These are phyloP conservation scores for Centella asiatica DNA, from an alignment of 129 eudicot genomes.

Conservation along the genomic window DNA sequence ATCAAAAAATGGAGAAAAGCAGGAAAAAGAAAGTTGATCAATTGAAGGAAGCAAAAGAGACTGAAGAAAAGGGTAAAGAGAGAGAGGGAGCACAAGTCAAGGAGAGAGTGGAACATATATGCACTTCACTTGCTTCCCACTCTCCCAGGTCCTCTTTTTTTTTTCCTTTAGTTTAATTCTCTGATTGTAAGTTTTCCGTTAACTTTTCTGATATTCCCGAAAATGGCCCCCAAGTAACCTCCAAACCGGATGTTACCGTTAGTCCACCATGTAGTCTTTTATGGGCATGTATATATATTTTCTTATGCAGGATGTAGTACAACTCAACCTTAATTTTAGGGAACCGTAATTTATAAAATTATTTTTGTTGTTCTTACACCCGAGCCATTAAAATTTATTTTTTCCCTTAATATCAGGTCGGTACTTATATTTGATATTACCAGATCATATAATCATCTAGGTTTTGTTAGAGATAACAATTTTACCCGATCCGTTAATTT, in stretches of 20 bases:
- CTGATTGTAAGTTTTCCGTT: slow-evolving; percentile 54
- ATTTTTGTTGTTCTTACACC: background rate
- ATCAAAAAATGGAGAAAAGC: slow-evolving; percentile 27
- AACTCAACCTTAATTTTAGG: background rate
- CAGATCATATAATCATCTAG: too few species aligned
- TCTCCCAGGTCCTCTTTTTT: slow-evolving; percentile 8
- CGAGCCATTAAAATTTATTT: too few species aligned
- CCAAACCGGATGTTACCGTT: slow-evolving; percentile 94
- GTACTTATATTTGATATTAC: too few species aligned
- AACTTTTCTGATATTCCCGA: slow-evolving; percentile 32
- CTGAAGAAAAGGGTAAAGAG: slow-evolving; percentile 13
- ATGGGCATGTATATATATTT: background rate
- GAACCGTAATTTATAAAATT: background rate
- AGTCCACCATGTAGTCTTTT: slow-evolving; percentile 21
- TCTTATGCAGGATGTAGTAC: slow-evolving; percentile 2
- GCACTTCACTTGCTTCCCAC: slow-evolving; percentile 32
- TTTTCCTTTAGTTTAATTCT: slow-evolving; percentile 1
- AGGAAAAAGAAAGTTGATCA: slow-evolving; percentile 39
- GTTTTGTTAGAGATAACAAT: too few species aligned
- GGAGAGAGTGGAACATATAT: slow-evolving; percentile 7
- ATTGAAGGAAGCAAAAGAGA: too few species aligned
- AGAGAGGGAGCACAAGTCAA: slow-evolving; percentile 19
- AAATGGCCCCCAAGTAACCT: slow-evolving; percentile 66
- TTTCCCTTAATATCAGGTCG: too few species aligned
- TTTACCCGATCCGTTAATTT: too few species aligned